Base-by-base conservation (phyloP, 768 basidiomycete species). In the Tricholoma furcatifolium region DNA sequence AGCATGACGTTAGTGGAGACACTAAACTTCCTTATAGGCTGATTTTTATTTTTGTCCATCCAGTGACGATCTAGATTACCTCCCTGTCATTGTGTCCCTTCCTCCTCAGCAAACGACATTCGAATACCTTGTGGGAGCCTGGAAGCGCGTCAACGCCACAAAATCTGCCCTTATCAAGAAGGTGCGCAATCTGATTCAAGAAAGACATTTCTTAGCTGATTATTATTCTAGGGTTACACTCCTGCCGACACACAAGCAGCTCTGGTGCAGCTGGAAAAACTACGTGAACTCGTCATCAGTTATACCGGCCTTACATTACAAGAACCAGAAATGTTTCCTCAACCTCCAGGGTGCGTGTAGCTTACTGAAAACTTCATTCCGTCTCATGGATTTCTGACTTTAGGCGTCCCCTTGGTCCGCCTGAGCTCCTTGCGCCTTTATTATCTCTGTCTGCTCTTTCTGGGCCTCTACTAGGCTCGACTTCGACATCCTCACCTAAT, bases 321-420 rank as follows among this genome's bases (percentile, higher is more conserved):
- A 70, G 94, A 95, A 54, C 91, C 95, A 1, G 85, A 85, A 35
- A 95, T 98, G 88, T 98, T 99, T 60, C 90, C 93, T 43, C 92
- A 97, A 60, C 95, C 94, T 9, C 50, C 69, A 48, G 80, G 83
- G 93, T 91, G 67, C 54, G 81, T 52, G 30, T 17, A 17, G 6
- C 18, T 6, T 34, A 40, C 36, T 41, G 32, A 36, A 30, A 23
- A 41, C 46, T 27, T 21, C 38, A 8, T 24, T 42, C 44, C 46
- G 40, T 10, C 30, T 43, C 42, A 32, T 17, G 40, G 24, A 55
- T 21, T 21, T 10, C n/a, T 24, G 42, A 20, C n/a, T 38, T 24
- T 51, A 91, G 90, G 7, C 87, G 87, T 63, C 73, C 74, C 1
- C 70, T 89, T 46, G 96, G 96, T 11, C 74, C 91, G 1, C 70